Conservation (phyloP, 2,329 filamentous ascomycete genomes). For the Pseudogymnoascus destructans region DNA sequence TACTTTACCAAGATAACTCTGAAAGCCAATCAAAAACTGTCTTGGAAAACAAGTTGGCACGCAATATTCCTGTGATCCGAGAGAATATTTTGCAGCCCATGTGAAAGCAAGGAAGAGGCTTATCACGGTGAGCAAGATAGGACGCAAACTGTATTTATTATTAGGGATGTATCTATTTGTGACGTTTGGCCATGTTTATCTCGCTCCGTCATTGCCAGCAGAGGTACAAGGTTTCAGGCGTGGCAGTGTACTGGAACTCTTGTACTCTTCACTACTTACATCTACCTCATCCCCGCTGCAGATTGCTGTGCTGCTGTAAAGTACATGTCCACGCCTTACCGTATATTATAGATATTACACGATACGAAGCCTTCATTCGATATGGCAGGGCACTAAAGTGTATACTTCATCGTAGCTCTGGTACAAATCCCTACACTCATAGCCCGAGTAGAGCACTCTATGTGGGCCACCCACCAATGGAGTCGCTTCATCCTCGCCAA, state of each 20-base stretch:
- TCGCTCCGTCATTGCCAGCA: neutral
- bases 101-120: conserved; percentile 3
- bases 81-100: neutral
- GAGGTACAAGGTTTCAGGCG: conserved; percentile 8
- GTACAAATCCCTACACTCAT: conserved; percentile 3
- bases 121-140: conserved; percentile 1
- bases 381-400: neutral
- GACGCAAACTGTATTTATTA: neutral
- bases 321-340: neutral
- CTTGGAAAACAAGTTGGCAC: neutral
- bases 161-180: neutral
- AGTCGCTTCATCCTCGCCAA: conserved; percentile 4
- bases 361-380: conserved; percentile 5
- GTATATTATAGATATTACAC: neutral
- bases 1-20: neutral
- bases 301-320: neutral
- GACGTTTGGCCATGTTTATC: neutral
- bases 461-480: conserved; percentile 1
- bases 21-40: neutral
- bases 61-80: neutral
- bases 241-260: neutral
- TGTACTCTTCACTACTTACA: neutral
- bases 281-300: neutral
- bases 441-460: neutral
- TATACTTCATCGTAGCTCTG: conserved; percentile 2